These are phyloP conservation scores for Fusarium miscanthi DNA, from an alignment of 2,329 filamentous ascomycete species.

Conservation along the genomic window DNA sequence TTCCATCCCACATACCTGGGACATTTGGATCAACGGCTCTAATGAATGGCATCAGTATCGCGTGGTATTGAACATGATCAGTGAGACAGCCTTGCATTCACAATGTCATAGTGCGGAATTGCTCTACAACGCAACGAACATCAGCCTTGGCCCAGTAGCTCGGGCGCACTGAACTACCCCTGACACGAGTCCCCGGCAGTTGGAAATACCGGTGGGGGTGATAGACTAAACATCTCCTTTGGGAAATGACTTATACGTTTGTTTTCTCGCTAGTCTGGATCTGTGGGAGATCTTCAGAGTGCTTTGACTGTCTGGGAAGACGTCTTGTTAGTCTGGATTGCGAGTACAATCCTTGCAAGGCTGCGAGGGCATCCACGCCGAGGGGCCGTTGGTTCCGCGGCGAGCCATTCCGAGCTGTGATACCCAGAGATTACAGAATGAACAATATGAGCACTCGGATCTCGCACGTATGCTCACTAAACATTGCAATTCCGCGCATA, in stretches of 20 bases:
- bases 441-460: too few species aligned
- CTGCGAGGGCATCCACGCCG: background rate
- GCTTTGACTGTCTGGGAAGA: conserved; percentile 5
- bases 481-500: too few species aligned
- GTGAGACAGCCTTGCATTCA: background rate
- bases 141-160: conserved; percentile 5
- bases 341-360: conserved; percentile 22
- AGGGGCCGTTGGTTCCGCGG: background rate
- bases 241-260: background rate
- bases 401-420: background rate
- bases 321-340: conserved; percentile 36
- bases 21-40: conserved; percentile 27
- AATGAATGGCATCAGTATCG: conserved; percentile 24
- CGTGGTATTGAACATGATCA: conserved; percentile 1
- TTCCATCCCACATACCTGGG: background rate
- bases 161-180: background rate
- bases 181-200: conserved; percentile 1
- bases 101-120: background rate
- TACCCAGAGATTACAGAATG: background rate
- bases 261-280: background rate
- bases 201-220: background rate
- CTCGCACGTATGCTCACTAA: too few species aligned
- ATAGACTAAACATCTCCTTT: background rate
- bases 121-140: background rate
- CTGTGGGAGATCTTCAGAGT: conserved; percentile 16